Percentiles rank a stretch among this genome's conserved stretches.
phyloP scores from a whole-genome alignment of 306 rosid genomes.

The Cucurbita argyrosperma region DNA sequence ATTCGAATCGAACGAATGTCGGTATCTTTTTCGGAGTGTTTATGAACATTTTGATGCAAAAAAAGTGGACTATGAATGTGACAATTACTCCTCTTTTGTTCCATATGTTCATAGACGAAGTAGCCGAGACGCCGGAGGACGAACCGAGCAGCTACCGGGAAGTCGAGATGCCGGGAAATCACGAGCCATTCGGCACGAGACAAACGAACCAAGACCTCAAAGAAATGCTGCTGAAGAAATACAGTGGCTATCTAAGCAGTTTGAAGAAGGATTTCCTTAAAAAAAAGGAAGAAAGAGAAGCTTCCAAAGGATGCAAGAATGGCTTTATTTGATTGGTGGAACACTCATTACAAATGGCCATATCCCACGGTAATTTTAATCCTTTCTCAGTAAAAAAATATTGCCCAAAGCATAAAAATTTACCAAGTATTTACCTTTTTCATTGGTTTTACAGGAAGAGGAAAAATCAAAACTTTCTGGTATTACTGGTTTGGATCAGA shows the following conservation, averaged over 20 bases:
- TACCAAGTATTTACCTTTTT: background rate
- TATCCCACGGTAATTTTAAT: constrained; percentile 56
- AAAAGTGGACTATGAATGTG: background rate
- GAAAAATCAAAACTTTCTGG: constrained; percentile 54
- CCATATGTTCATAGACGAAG: background rate
- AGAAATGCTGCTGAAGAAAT: constrained; percentile 59
- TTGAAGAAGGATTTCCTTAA: constrained; percentile 57
- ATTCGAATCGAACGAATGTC: too few relatives aligned
- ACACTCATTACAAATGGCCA: constrained; percentile 63
- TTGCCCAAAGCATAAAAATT: background rate
- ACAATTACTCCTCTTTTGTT: background rate
- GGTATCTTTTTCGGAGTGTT: too few relatives aligned
- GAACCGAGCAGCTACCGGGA: background rate
- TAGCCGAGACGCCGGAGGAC: background rate
- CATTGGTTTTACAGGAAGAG: constrained; percentile 35
- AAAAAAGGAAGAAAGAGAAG: constrained; percentile 71
- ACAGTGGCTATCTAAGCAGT: constrained; percentile 65
- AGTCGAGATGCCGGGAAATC: constrained; percentile 20
- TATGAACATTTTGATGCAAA: background rate
- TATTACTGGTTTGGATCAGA: constrained; percentile 49
- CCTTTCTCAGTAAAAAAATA: background rate
- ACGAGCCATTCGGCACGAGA: constrained; percentile 5
- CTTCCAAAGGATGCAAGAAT: constrained; percentile 73
- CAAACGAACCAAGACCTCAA: constrained; percentile 38
- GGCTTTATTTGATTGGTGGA: constrained; percentile 61